Percentiles rank a stretch among this genome's conserved stretches.
Conservation (phyloP, 2,329 filamentous ascomycete species). For the Claviceps paspali region DNA sequence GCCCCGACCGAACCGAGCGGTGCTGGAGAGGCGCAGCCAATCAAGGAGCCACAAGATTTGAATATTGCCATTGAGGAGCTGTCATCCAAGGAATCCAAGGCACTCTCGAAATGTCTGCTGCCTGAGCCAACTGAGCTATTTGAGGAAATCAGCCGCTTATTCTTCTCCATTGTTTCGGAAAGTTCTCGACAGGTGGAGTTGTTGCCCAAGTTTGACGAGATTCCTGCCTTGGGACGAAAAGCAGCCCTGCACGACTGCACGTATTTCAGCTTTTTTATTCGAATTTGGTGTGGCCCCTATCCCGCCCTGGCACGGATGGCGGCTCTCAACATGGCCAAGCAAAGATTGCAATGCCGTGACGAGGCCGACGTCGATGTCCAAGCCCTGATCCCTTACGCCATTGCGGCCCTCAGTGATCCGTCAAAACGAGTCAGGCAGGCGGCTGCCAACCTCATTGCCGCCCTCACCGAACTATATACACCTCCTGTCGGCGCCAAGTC, state of each 20-base stretch:
- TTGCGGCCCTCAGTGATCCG: slow-evolving; percentile 59
- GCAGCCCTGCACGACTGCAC: slow-evolving; percentile 44
- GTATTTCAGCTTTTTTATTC: slow-evolving; percentile 61
- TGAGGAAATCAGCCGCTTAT: slow-evolving; percentile 41
- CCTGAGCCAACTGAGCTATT: slow-evolving; percentile 37
- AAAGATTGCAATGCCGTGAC: slow-evolving; percentile 35
- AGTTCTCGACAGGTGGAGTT: slow-evolving; percentile 22
- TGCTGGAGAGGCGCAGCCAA: slow-evolving; percentile 13
- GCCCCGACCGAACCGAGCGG: slow-evolving; percentile 33
- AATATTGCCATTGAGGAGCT: slow-evolving; percentile 24
- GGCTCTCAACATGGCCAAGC: slow-evolving; percentile 51
- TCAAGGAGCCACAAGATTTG: slow-evolving; percentile 22
- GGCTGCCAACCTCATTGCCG: slow-evolving; percentile 50
- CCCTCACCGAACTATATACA: slow-evolving; percentile 36
- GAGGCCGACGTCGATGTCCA: slow-evolving; percentile 51
- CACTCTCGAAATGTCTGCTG: slow-evolving; percentile 36
- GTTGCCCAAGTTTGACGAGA: slow-evolving; percentile 36
- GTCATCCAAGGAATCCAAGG: slow-evolving; percentile 17
- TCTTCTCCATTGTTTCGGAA: slow-evolving; percentile 36
- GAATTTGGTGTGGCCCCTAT: slow-evolving; percentile 58
- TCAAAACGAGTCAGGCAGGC: slow-evolving; percentile 63
- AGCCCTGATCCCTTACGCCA: slow-evolving; percentile 63
- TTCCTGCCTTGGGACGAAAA: slow-evolving; percentile 37
- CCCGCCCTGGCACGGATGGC: slow-evolving; percentile 52
- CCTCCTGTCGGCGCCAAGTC: slow-evolving; percentile 21